A percentile compares a stretch with the other conserved stretches of the same genome.
Evolutionary conservation across 805 yeast genomes (phyloP).

Genomic region (Candida incommunis): DNA sequence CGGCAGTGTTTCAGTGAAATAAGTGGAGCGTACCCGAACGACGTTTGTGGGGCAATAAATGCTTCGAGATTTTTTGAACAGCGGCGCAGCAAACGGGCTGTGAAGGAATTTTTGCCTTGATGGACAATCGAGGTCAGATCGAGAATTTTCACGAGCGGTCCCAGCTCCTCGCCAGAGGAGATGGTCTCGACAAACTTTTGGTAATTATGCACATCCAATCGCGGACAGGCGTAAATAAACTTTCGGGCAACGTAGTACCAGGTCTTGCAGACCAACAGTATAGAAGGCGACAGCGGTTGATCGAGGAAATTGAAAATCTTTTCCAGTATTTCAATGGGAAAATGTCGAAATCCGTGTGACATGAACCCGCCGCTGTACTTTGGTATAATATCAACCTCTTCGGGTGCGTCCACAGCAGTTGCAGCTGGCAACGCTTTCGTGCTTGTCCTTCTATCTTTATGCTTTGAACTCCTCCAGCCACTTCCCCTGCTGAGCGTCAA

Average conservation of each 20-base stretch:
- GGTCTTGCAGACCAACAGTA: constrained; percentile 43
- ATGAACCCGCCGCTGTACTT: constrained; percentile 1
- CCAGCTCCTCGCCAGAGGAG: constrained; percentile 29
- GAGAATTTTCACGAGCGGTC: constrained; percentile 45
- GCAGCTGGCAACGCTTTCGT: constrained; percentile 2
- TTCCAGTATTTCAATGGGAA: constrained; percentile 39
- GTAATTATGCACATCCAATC: constrained; percentile 53
- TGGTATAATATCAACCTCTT: constrained; percentile 4
- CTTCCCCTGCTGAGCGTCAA: constrained; percentile 10
- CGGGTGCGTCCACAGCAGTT: constrained; percentile 1
- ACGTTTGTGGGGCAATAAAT: constrained; percentile 86
- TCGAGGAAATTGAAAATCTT: constrained; percentile 23
- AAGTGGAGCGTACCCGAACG: constrained; percentile 84
- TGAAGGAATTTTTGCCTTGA: constrained; percentile 81
- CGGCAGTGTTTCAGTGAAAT: constrained; percentile 65
- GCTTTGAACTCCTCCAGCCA: constrained; percentile 6
- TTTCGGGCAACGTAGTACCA: constrained; percentile 54
- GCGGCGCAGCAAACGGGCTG: constrained; percentile 68
- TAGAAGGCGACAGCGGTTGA: constrained; percentile 29
- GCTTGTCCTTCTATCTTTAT: constrained; percentile 3
- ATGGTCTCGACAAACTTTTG: constrained; percentile 57
- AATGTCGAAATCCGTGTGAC: constrained; percentile 9
- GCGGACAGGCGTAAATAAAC: constrained; percentile 49
- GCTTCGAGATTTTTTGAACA: constrained; percentile 50
- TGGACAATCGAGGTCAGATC: constrained; percentile 75